phyloP scores from a whole-genome alignment of 768 basidiomycete genomes.

The Leccinum uliginosum region DNA sequence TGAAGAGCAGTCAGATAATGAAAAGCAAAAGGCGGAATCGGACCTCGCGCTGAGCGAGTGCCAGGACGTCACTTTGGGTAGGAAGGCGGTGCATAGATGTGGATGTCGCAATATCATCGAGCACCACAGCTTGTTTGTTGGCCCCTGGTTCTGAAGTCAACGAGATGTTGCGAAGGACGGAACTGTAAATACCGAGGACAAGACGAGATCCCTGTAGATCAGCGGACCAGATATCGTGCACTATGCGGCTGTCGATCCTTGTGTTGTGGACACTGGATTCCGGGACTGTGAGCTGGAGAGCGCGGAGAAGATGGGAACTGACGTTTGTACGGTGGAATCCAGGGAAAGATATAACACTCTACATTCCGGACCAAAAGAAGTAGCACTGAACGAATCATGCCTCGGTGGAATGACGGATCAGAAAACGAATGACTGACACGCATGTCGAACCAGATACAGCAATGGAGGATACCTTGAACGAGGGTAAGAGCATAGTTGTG shows the following conservation, averaged over 20 bases:
- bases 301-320: slow-evolving; percentile 5
- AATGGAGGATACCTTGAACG: slow-evolving; percentile 48
- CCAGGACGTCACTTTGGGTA: slow-evolving; percentile 61
- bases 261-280: slow-evolving; percentile 11
- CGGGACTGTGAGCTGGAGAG: neutral
- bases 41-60: slow-evolving; percentile 52
- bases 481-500: neutral
- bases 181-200: slow-evolving; percentile 43
- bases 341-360: slow-evolving; percentile 43
- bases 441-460: slow-evolving; percentile 41
- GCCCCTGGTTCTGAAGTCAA: slow-evolving; percentile 40
- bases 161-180: neutral
- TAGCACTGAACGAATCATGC: slow-evolving; percentile 40
- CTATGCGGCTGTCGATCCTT: slow-evolving; percentile 34
- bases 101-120: slow-evolving; percentile 46
- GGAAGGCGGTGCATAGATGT: slow-evolving; percentile 36
- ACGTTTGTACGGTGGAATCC: slow-evolving; percentile 40
- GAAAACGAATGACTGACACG: slow-evolving; percentile 37
- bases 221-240: slow-evolving; percentile 56
- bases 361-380: slow-evolving; percentile 51
- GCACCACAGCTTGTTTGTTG: slow-evolving; percentile 45
- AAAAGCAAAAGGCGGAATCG: slow-evolving; percentile 2
- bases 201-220: slow-evolving; percentile 46
- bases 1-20: slow-evolving; percentile 19
- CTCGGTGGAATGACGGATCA: neutral